phyloP scores from a whole-genome alignment of 306 rosid species.

The Prunus padus region DNA sequence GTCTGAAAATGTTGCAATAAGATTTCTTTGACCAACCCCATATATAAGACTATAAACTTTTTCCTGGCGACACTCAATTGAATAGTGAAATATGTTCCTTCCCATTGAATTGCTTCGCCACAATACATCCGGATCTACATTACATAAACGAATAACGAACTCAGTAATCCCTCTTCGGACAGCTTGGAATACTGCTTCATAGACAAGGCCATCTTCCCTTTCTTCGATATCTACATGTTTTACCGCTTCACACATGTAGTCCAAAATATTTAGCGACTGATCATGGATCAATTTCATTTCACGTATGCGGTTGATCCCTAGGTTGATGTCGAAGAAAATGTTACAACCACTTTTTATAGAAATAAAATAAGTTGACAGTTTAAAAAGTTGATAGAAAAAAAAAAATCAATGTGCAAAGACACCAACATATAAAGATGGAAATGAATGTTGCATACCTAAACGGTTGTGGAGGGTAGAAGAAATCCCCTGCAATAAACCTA shows the following conservation, averaged over 20 bases:
- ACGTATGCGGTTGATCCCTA: slow-evolving; percentile 8
- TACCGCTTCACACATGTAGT: neutral
- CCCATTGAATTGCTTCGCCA: rapidly evolving
- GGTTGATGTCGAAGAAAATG: no score
- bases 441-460: no score
- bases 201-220: neutral
- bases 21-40: neutral
- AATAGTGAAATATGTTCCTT: neutral
- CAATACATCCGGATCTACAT: neutral
- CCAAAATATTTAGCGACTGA: neutral
- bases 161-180: neutral
- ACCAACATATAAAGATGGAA: no score
- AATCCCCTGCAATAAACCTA: no score
- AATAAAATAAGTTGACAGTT: neutral
- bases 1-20: neutral
- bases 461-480: no score
- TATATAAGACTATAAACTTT: slow-evolving; percentile 7
- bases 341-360: neutral
- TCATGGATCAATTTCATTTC: neutral
- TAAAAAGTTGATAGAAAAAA: no score
- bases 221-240: neutral
- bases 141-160: neutral
- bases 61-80: neutral
- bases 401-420: neutral
- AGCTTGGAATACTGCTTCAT: neutral